phyloP scores from a whole-genome alignment of 805 yeast genomes.

The Zygoascus tannicola region DNA sequence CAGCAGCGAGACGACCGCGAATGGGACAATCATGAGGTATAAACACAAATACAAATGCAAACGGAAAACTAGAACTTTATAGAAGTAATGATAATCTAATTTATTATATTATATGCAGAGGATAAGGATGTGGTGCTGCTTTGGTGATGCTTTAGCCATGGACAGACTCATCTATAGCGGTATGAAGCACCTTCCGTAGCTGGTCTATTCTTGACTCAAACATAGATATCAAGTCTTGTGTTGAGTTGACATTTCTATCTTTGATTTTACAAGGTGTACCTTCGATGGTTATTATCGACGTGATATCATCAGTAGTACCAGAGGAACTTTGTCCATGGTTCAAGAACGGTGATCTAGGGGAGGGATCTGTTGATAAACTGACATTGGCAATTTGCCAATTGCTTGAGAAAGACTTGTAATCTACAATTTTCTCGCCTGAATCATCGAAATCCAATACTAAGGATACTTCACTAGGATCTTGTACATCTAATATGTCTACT shows the following conservation, averaged over 20 bases:
- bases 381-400: slow-evolving; percentile 30
- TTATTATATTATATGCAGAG: too few relatives aligned
- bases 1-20: not conserved
- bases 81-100: too few relatives aligned
- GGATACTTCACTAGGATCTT: slow-evolving; percentile 23
- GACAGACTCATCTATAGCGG: too few relatives aligned
- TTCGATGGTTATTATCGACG: slow-evolving; percentile 5
- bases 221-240: slow-evolving; percentile 6
- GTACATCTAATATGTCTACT: slow-evolving; percentile 25
- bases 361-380: slow-evolving; percentile 5
- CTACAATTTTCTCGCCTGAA: slow-evolving; percentile 22
- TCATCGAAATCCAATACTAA: slow-evolving; percentile 31
- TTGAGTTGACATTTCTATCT: not conserved
- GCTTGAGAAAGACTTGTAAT: slow-evolving; percentile 29
- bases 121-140: too few relatives aligned
- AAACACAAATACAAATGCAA: too few relatives aligned
- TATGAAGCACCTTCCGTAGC: slow-evolving; percentile 4
- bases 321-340: too few relatives aligned
- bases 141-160: too few relatives aligned
- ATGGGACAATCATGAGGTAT: too few relatives aligned
- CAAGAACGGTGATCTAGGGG: not conserved
- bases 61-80: too few relatives aligned
- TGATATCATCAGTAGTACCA: slow-evolving; percentile 4
- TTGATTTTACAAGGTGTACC: slow-evolving; percentile 3
- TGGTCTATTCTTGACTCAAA: slow-evolving; percentile 15